phyloP scores from a whole-genome alignment of 805 yeast genomes.

The Saturnispora bothae region DNA sequence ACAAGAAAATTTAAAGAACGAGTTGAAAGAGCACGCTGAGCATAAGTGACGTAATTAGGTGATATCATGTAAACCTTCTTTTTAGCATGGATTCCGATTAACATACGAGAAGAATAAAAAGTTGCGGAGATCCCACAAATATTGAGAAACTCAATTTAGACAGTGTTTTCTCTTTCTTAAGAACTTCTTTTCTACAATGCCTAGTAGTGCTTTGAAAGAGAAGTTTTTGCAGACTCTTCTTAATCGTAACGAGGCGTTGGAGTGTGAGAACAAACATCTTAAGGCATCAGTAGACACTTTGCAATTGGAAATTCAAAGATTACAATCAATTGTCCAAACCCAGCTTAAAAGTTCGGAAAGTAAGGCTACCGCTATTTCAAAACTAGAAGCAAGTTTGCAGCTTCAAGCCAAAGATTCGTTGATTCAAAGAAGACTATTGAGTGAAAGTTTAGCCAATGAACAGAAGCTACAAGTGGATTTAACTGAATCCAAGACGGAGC shows the following conservation, averaged over 20 bases:
- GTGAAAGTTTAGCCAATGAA: neutral
- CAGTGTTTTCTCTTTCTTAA: too few relatives aligned
- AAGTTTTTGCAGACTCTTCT: conserved; percentile 5
- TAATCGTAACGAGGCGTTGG: conserved; percentile 1
- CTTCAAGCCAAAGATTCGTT: neutral
- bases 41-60: too few relatives aligned
- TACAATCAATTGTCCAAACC: neutral
- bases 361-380: neutral
- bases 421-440: neutral
- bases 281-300: neutral
- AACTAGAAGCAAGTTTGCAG: neutral
- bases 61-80: too few relatives aligned
- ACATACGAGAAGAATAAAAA: too few relatives aligned
- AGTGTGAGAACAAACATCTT: neutral
- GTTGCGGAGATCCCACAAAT: too few relatives aligned
- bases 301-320: conserved; percentile 1
- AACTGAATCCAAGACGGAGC: neutral
- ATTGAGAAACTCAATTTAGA: too few relatives aligned
- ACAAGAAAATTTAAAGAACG: too few relatives aligned
- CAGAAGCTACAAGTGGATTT: neutral
- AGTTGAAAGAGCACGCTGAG: too few relatives aligned
- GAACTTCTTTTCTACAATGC: too few relatives aligned
- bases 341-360: neutral
- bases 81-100: too few relatives aligned
- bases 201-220: too few relatives aligned